Evolutionary conservation across 805 yeast genomes (phyloP).

Genomic region (Sugiyamaella americana): DNA sequence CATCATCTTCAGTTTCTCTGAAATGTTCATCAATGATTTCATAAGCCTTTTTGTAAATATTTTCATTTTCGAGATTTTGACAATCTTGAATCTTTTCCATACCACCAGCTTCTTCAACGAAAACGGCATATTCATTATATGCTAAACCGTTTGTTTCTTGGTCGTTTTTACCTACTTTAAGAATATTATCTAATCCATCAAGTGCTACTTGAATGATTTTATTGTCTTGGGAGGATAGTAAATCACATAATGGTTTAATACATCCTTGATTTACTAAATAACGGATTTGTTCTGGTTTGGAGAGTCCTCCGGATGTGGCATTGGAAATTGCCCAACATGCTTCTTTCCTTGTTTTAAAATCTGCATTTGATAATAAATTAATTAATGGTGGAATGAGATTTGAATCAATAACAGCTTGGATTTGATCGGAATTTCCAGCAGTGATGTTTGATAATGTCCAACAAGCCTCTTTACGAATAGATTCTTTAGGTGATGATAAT

Average conservation of each 20-base stretch:
- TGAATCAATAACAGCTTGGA: conserved; percentile 93
- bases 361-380: conserved; percentile 71
- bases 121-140: conserved; percentile 82
- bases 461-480: conserved; percentile 94
- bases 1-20: conserved; percentile 54
- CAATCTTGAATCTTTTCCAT: conserved; percentile 92
- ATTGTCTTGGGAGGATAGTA: conserved; percentile 80
- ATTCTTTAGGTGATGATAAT: conserved; percentile 78
- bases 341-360: conserved; percentile 93
- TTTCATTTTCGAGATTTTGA: conserved; percentile 87
- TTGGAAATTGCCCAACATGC: conserved; percentile 99
- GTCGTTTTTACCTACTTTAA: conserved; percentile 91
- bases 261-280: conserved; percentile 93
- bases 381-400: conserved; percentile 89
- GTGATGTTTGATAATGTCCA: conserved; percentile 98
- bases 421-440: conserved; percentile 93
- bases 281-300: conserved; percentile 87
- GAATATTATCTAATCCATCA: conserved; percentile 89
- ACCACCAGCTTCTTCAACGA: conserved; percentile 97
- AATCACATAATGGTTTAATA: conserved; percentile 93
- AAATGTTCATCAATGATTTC: conserved; percentile 87
- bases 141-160: conserved; percentile 65
- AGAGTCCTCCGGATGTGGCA: conserved; percentile 92
- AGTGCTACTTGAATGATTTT: conserved; percentile 91
- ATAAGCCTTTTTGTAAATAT: conserved; percentile 87